Evolutionary conservation across 768 basidiomycete genomes (phyloP).

Genomic region (Rhizopogon vulgaris): DNA sequence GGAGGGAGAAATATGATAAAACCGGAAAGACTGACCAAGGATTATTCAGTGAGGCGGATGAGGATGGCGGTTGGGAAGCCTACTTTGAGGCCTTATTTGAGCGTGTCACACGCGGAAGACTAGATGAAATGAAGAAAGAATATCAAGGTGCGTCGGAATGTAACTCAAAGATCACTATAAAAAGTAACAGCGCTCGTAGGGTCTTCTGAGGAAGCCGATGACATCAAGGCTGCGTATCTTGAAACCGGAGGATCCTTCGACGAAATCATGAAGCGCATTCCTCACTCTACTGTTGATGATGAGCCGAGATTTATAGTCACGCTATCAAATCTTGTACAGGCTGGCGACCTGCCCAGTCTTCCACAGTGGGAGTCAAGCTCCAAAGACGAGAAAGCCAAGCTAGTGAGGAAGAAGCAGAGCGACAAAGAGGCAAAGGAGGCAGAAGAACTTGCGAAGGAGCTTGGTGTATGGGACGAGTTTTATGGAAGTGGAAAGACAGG

Average conservation of each 20-base stretch:
- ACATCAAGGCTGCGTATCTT: conserved; percentile 70
- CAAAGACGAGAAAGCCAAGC: conserved; percentile 75
- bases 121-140: conserved; percentile 90
- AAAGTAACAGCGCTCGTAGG: conserved; percentile 38
- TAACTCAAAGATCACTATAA: background rate
- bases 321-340: conserved; percentile 61
- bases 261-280: conserved; percentile 79
- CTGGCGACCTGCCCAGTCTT: conserved; percentile 50
- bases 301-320: conserved; percentile 75
- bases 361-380: conserved; percentile 63
- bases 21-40: conserved; percentile 85
- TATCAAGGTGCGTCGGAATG: conserved; percentile 68
- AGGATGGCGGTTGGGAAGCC: conserved; percentile 83
- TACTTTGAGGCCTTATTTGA: conserved; percentile 93
- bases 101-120: conserved; percentile 72
- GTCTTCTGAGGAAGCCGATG: conserved; percentile 77
- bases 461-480: conserved; percentile 94
- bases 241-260: conserved; percentile 70
- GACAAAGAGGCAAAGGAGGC: conserved; percentile 82
- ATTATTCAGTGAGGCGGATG: conserved; percentile 61
- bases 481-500: conserved; percentile 72
- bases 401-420: conserved; percentile 66
- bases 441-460: conserved; percentile 73
- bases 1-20: conserved; percentile 71
- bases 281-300: conserved; percentile 79